Base-by-base conservation (phyloP, 495 filamentous ascomycete species). In the Penicillium fimorum region DNA sequence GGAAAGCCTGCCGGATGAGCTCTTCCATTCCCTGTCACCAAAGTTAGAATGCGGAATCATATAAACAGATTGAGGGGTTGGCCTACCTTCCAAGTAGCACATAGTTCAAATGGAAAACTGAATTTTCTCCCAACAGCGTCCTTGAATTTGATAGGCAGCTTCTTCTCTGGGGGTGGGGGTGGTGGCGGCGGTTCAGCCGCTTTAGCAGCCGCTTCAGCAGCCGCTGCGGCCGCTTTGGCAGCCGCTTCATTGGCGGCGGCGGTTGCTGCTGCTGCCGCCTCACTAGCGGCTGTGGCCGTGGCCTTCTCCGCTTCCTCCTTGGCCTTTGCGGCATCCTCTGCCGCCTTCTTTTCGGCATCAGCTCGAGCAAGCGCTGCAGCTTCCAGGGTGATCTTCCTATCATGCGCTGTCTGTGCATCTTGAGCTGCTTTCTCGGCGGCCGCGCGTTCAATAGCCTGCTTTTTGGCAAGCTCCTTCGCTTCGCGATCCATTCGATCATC, bases 111-210 rank as follows among this genome's bases (percentile, higher is more conserved):
- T 4, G 90, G 90, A 59, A 95, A 93, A 70, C 82, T 90, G 64
- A 92, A 95, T 68, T 92, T 93, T 47, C 90, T 80, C 27, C 89
- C 88, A 25, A 95, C 84, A 15, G 90, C 90, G 67, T 95, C 90
- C 68, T 91, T 91, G 73, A 95, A 92, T 63, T 89, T 88, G 71
- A 95, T 84, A 5, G 84, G 83, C 56, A 79, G 79, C 57, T 84
- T 83, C 61, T 83, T 82, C 44, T 82, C 78, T 5, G 72, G 65
- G 13, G 70, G 63, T 13, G 71, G 68, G 17, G 68, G 65, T 3
- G 72, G 65, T 15, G 71, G 62, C 4, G 71, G 67, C 32, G 67
- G 63, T 22, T 55, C 65, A n/a, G 52, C 44, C 48, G 30, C 44
- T 52, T 48, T 33, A 40, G 60, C 63, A 44, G 52, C 64, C 48